A percentile compares a stretch with the other conserved stretches of the same genome.
Evolutionary conservation across 352 stramenopile species (phyloP).

Genomic region (Globisporangium spinosum): DNA sequence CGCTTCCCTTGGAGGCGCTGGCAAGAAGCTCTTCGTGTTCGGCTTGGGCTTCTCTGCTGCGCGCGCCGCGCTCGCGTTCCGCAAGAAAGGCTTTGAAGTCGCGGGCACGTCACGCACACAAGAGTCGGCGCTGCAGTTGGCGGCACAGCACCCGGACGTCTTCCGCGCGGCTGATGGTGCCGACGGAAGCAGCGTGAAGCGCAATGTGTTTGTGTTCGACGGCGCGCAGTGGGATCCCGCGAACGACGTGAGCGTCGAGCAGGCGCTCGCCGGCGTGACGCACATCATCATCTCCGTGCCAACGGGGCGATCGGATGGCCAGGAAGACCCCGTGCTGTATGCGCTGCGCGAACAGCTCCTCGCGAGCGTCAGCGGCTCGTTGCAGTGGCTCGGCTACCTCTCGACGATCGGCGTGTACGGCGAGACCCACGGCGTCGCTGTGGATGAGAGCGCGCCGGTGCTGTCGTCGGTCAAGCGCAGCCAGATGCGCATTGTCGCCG

Average conservation of each 20-base stretch:
- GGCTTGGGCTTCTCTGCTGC: constrained; percentile 84
- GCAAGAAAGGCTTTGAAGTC: constrained; percentile 52
- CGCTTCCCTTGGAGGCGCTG: too few species aligned
- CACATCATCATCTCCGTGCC: constrained; percentile 81
- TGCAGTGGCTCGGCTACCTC: constrained; percentile 89
- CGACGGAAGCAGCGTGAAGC: not conserved
- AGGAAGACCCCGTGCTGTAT: constrained; percentile 71
- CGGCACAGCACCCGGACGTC: constrained; percentile 25
- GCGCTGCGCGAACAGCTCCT: constrained; percentile 42
- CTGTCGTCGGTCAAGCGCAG: constrained; percentile 59
- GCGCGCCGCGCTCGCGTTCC: constrained; percentile 66
- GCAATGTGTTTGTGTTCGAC: constrained; percentile 84
- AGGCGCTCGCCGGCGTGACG: constrained; percentile 53
- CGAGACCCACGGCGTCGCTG: constrained; percentile 76
- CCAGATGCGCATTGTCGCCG: constrained; percentile 72
- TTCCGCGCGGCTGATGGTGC: constrained; percentile 32
- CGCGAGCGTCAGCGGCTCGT: constrained; percentile 30
- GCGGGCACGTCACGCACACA: constrained; percentile 68
- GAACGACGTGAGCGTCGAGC: constrained; percentile 33
- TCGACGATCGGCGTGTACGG: constrained; percentile 94
- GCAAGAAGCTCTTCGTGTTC: constrained; percentile 84
- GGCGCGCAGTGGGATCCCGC: constrained; percentile 41
- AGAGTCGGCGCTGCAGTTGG: constrained; percentile 44
- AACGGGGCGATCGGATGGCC: constrained; percentile 35
- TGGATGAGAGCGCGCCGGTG: constrained; percentile 81